Conservation (phyloP, 1,139 yeast genomes). For the Debaryomyces nepalensis region DNA sequence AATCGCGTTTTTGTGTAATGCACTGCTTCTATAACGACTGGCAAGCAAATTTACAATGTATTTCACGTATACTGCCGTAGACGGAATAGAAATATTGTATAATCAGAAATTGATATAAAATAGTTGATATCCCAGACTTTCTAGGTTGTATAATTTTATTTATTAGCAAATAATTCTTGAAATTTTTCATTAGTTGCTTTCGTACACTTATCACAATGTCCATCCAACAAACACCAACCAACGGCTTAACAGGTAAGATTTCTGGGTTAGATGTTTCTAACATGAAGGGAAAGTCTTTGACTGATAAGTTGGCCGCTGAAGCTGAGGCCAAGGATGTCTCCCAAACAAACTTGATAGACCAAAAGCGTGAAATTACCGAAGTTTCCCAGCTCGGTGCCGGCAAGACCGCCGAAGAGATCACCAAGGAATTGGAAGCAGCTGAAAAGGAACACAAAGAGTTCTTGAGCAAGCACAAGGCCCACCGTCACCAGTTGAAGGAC, state of each 20-base stretch:
- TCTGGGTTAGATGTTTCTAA: constrained; percentile 44
- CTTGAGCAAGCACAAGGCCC: constrained; percentile 62
- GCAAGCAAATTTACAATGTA: constrained; percentile 2
- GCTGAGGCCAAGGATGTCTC: constrained; percentile 48
- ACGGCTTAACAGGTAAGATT: constrained; percentile 54
- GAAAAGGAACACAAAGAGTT: constrained; percentile 53
- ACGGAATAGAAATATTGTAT: constrained; percentile 6
- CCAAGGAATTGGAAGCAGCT: constrained; percentile 26
- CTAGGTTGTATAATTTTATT: constrained; percentile 2
- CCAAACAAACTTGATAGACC: constrained; percentile 30
- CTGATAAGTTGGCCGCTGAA: constrained; percentile 51
- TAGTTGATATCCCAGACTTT: constrained; percentile 4
- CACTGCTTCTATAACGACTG: constrained; percentile 1
- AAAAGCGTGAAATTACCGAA: constrained; percentile 18
- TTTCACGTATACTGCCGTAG: constrained; percentile 8
- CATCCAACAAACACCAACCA: constrained; percentile 53
- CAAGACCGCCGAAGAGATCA: constrained; percentile 19
- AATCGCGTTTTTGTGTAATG: constrained; percentile 9
- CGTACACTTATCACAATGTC: constrained; percentile 32
- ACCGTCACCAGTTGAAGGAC: constrained; percentile 73
- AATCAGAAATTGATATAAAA: constrained; percentile 10
- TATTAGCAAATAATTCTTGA: constrained; percentile 6
- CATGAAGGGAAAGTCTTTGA: constrained; percentile 41
- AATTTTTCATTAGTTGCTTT: constrained; percentile 4
- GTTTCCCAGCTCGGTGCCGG: constrained; percentile 18